phyloP scores from a whole-genome alignment of 2,329 filamentous ascomycete species.

The Penicillium sp. region DNA sequence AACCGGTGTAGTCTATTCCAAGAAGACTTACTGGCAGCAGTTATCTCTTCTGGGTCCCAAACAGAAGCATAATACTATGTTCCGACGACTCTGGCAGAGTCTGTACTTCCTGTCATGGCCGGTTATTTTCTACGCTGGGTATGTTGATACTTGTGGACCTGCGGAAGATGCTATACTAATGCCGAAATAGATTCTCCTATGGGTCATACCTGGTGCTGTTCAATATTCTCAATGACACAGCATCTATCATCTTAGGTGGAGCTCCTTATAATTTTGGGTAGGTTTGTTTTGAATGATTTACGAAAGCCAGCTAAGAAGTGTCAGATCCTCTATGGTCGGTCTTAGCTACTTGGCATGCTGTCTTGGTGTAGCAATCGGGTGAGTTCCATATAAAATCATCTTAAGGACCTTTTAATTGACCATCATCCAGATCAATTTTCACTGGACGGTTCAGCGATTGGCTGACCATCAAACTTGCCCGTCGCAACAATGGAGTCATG shows the following conservation, averaged over 20 bases:
- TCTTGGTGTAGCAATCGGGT: constrained; percentile 35
- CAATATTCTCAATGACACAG: constrained; percentile 42
- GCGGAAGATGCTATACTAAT: constrained; percentile 4
- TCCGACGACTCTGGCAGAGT: constrained; percentile 32
- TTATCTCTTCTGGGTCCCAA: constrained; percentile 30
- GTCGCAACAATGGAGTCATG: constrained; percentile 42
- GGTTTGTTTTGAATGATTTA: neutral
- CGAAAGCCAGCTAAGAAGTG: constrained; percentile 15
- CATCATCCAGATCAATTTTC: constrained; percentile 33
- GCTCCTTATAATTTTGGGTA: constrained; percentile 41
- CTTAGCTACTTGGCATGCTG: constrained; percentile 40
- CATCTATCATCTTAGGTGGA: constrained; percentile 37
- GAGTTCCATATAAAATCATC: neutral
- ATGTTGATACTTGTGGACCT: neutral
- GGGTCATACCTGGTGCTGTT: constrained; percentile 42
- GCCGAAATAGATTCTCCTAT: constrained; percentile 34
- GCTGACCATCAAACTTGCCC: constrained; percentile 39
- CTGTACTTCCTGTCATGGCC: constrained; percentile 40
- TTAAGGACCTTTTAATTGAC: neutral
- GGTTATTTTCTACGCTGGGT: constrained; percentile 42
- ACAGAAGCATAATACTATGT: constrained; percentile 33
- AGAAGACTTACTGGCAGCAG: constrained; percentile 36
- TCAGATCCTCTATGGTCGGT: constrained; percentile 39
- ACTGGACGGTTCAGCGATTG: constrained; percentile 42
- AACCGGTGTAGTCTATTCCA: constrained; percentile 22